Evolutionary conservation across 1,139 yeast species (phyloP), one percentile per base, ranked within the genome.

Genomic region (Spencermartinsiella ligniputridi): DNA sequence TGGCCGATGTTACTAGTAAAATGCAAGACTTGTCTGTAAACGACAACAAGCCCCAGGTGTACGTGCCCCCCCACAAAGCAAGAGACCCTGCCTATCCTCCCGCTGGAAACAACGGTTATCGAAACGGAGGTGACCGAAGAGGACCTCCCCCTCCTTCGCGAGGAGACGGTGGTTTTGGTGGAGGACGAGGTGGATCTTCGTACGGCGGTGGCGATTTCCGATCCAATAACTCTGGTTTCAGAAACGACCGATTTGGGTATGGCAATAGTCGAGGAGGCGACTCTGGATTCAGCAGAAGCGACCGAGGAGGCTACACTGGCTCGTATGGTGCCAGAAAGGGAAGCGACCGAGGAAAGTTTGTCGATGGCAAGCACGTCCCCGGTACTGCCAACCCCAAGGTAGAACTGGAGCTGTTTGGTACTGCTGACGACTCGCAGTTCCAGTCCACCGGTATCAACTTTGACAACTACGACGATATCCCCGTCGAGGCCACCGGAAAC

Each of bases 371-470:
- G 64, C 98, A 92, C 66, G 75, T 80, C 54, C 96, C 95, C 47
- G 88, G 96, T 48, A 76, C 81, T 44, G 75, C 74, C 55, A 85
- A 86, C 66, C 80, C 79, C 61, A 72, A 74, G 50, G 62, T 83
- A 56, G 98, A 92, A 71, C 60, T 75, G 49, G 92, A 88, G 63
- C 75, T 94, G 55, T 94, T 86, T 61, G 98, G 98, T 60, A 80
- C 80, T 43, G 79, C 83, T 41, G 96, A 90, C 45, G 97, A 89
- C 66, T 70, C 88, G 46, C 67, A 68, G 39, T 81, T 82, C 76
- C 96, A 86, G 74, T 83, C 95, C 41, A 86, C 96, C 39, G 99
- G 99, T 75, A 94, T 92, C 71, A 92, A 92, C 75, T 92, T 92
- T 64, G 99, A 92, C 69, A 89, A 88, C 74, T 92, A 94, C 69